Evolutionary conservation across 2,329 filamentous ascomycete species (phyloP).

Genomic region (Colletotrichum sidae): DNA sequence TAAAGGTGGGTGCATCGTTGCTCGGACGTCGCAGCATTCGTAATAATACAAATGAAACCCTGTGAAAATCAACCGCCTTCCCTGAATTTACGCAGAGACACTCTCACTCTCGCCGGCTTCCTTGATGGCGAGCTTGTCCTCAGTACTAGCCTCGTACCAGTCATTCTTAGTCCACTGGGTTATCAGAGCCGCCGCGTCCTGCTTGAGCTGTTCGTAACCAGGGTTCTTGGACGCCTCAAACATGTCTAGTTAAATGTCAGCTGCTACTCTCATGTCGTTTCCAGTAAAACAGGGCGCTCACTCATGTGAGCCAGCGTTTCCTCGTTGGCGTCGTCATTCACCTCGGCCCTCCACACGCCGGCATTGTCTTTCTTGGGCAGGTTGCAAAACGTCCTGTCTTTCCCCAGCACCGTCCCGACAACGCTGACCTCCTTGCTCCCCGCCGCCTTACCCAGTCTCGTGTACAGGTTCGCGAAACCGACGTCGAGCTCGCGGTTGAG

Average conservation of each 20-base stretch:
- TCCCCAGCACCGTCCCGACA: slow-evolving; percentile 70
- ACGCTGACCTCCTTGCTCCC: slow-evolving; percentile 63
- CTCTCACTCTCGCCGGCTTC: slow-evolving; percentile 34
- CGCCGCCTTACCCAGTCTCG: slow-evolving; percentile 79
- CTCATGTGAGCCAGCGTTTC: slow-evolving; percentile 85
- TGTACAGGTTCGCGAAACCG: slow-evolving; percentile 90
- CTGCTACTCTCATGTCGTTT: no score
- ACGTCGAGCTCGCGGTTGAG: slow-evolving; percentile 74
- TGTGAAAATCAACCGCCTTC: background rate
- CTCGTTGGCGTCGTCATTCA: slow-evolving; percentile 83
- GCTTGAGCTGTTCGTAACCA: slow-evolving; percentile 75
- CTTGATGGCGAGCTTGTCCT: slow-evolving; percentile 43
- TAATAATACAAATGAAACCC: slow-evolving; percentile 2
- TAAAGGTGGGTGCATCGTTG: slow-evolving; percentile 13
- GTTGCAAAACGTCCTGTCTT: slow-evolving; percentile 89
- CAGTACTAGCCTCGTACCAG: slow-evolving; percentile 72
- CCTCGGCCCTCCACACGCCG: slow-evolving; percentile 73
- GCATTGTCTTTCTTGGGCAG: slow-evolving; percentile 69
- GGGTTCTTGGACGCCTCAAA: slow-evolving; percentile 80
- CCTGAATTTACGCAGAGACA: slow-evolving; percentile 17
- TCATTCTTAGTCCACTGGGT: slow-evolving; percentile 72
- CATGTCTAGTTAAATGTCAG: slow-evolving; percentile 63
- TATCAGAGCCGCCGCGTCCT: slow-evolving; percentile 74
- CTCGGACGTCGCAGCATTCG: slow-evolving; percentile 6
- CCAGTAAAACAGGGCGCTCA: slow-evolving; percentile 49